Conservation (phyloP, 352 stramenopile genomes). For the Phytophthora megakarya region DNA sequence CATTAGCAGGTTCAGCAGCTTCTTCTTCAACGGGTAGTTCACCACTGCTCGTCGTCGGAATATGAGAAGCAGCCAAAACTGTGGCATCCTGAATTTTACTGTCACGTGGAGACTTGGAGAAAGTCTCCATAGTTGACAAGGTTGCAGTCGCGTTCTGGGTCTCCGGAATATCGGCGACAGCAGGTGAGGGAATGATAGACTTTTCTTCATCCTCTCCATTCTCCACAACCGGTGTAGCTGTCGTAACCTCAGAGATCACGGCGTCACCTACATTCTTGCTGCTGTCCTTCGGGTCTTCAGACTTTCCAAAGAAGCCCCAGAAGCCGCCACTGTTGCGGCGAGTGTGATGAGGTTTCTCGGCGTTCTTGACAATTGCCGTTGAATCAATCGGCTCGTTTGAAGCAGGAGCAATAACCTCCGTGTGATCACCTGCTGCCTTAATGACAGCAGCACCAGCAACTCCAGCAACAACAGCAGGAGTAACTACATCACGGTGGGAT, state of each 20-base stretch:
- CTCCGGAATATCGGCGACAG: slow-evolving; percentile 8
- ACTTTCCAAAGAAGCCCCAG: slow-evolving; percentile 35
- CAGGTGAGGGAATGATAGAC: background rate
- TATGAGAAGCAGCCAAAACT: too few relatives aligned
- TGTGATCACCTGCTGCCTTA: background rate
- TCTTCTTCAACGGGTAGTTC: too few relatives aligned
- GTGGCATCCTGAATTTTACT: too few relatives aligned
- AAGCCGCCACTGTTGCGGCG: slow-evolving; percentile 24
- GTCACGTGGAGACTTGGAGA: slow-evolving; percentile 4
- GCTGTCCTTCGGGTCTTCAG: slow-evolving; percentile 11
- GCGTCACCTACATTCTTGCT: background rate
- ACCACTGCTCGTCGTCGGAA: too few relatives aligned
- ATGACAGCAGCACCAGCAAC: background rate
- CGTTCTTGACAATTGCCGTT: background rate
- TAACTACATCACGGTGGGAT: background rate
- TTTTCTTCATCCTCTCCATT: slow-evolving; percentile 13
- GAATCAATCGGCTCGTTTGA: background rate
- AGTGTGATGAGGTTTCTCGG: slow-evolving; percentile 12
- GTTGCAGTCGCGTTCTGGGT: background rate
- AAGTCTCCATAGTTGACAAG: background rate
- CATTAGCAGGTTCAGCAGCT: background rate
- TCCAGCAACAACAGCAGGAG: background rate
- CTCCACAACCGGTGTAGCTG: background rate
- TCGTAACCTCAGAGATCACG: background rate
- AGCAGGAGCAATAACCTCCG: background rate